Percentiles rank a stretch among this genome's conserved stretches.
Evolutionary conservation across 192 early-diverging fungal genomes (phyloP).

Genomic region (Linnemannia exigua): DNA sequence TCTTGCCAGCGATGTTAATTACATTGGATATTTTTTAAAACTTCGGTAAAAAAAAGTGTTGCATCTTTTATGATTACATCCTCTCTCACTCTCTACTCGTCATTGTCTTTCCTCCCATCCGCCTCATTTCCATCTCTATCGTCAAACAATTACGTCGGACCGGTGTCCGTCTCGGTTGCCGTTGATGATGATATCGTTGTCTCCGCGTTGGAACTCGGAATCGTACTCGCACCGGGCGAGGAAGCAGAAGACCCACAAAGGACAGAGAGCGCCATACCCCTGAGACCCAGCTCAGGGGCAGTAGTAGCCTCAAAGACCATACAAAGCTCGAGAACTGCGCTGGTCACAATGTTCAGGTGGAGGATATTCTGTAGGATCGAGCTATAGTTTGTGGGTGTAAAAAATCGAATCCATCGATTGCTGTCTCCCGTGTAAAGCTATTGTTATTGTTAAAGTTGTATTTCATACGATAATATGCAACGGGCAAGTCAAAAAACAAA

Average conservation of each 20-base stretch:
- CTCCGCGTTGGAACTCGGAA: neutral
- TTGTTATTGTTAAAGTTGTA: neutral
- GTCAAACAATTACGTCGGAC: neutral
- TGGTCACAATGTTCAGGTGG: slow-evolving; percentile 17
- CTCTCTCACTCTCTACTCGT: neutral
- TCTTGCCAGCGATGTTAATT: too few species aligned
- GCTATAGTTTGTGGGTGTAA: slow-evolving; percentile 19
- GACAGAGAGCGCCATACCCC: slow-evolving; percentile 6
- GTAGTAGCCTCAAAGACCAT: slow-evolving; percentile 16
- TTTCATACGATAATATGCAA: neutral
- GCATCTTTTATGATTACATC: neutral
- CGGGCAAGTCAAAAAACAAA: too few species aligned
- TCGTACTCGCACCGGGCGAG: neutral
- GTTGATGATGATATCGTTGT: neutral
- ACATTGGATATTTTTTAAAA: neutral
- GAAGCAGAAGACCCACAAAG: neutral
- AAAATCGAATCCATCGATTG: slow-evolving; percentile 20
- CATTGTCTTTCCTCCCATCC: neutral
- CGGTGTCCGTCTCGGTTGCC: neutral
- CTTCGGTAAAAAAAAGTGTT: neutral
- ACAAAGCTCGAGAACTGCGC: slow-evolving; percentile 16
- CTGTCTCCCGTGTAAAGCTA: slow-evolving; percentile 32
- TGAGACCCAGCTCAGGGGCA: neutral
- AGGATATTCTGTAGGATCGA: slow-evolving; percentile 31
- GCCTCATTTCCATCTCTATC: neutral